Conservation (phyloP, 495 filamentous ascomycete genomes). For the Penicillium ochrochloron region DNA sequence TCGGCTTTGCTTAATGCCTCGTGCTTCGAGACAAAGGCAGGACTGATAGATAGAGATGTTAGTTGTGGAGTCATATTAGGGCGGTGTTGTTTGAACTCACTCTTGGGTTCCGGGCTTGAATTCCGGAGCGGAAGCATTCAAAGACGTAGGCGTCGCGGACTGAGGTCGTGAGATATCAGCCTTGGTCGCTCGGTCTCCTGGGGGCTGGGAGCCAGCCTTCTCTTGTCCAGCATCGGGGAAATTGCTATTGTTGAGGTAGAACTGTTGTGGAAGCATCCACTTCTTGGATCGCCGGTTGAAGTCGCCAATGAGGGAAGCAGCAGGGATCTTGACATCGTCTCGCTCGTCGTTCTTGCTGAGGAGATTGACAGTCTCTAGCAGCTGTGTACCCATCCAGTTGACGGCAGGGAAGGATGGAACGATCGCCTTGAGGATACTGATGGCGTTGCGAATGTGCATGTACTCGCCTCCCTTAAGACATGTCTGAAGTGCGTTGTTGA, state of each 20-base stretch:
- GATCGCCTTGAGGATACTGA: conserved; percentile 83
- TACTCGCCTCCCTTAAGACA: conserved; percentile 85
- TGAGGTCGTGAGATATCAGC: conserved; percentile 44
- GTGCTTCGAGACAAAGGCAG: conserved; percentile 37
- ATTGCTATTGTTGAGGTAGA: conserved; percentile 46
- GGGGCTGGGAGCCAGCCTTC: conserved; percentile 26
- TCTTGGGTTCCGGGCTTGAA: conserved; percentile 48
- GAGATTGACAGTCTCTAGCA: conserved; percentile 67
- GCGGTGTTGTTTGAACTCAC: conserved; percentile 41
- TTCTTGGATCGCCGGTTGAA: conserved; percentile 76
- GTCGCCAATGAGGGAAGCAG: conserved; percentile 80
- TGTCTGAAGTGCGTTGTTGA: conserved; percentile 73
- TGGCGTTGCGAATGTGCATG: conserved; percentile 97
- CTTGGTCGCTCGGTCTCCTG: conserved; percentile 38
- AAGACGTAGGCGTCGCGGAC: conserved; percentile 38
- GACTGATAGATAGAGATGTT: conserved; percentile 27
- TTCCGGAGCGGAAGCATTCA: conserved; percentile 54
- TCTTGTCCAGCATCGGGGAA: conserved; percentile 33
- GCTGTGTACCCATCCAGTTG: conserved; percentile 80
- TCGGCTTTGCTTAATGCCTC: conserved; percentile 49
- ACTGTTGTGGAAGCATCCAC: conserved; percentile 87
- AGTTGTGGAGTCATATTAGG: conserved; percentile 15
- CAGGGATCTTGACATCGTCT: conserved; percentile 88
- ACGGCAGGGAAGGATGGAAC: conserved; percentile 82
- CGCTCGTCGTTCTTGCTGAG: conserved; percentile 71